Evolutionary conservation across 176 grass and related monocot species (phyloP), one percentile per base, ranked within the genome.

Genomic region (Triticum timopheevii): DNA sequence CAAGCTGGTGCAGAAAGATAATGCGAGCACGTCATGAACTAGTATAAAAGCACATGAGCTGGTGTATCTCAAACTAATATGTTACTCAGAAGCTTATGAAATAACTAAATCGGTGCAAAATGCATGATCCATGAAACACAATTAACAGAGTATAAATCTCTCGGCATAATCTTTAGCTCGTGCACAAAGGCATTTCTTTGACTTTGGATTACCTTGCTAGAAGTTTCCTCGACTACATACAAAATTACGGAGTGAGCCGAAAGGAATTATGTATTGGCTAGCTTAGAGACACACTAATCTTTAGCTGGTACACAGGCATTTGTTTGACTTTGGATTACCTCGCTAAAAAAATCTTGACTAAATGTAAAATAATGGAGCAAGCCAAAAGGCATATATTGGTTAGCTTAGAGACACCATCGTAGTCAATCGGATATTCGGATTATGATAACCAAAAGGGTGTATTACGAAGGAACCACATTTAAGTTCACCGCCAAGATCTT

Each of bases 1-100:
- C 91, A 58, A 95, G 86, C 94, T 95, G 91, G 78, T 52, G 61
- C 40, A 68, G 13, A 74, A 69, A 78, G 12, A 79, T 27, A 84
- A 34, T 72, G 62, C 13, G 39, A 85, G 22, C 19, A 27, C 10
- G 38, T 56, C 35, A 39, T 68, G 62, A 74, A 76, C 73, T 84
- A 67, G 33, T 61, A 83, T 62, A 84, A 86, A 35, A 3, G n/a
- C 79, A 87, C n/a, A 40, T 44, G 67, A 65, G 59, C 64, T 68
- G 20, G 31, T 35, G 64, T 59, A 24, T 65, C 36, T 31, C 22
- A 42, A 86, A 25, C 4, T 10, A 33, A 13, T 40, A 24, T 39
- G 10, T 39, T 33, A 3, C 16, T 85, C 42, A 65, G 12, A 65
- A 85, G 62, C 47, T 76, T 76, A 76, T 76, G 3, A 20, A 45